Conservation (phyloP, 2,329 filamentous ascomycete genomes). For the Xylaria hypoxylon region DNA sequence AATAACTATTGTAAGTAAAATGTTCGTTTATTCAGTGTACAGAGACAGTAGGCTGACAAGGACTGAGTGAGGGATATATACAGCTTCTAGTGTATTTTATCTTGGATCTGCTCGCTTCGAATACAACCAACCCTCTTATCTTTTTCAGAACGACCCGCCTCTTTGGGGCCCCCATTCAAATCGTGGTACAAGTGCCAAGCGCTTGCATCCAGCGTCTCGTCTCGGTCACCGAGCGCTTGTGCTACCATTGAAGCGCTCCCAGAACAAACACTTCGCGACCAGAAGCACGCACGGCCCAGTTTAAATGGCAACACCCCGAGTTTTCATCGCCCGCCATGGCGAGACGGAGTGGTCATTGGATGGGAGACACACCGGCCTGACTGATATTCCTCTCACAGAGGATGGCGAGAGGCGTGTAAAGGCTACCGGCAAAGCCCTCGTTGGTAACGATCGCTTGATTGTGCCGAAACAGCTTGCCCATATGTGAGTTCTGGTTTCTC, state of each 20-base stretch:
- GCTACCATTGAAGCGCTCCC: not conserved
- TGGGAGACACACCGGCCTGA: slow-evolving; percentile 83
- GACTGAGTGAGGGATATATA: not conserved
- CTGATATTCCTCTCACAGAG: slow-evolving; percentile 86
- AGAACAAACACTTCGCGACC: not conserved
- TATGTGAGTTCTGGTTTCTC: slow-evolving; percentile 69
- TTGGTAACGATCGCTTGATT: slow-evolving; percentile 86
- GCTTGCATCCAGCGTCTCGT: not conserved
- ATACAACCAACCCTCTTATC: too few species aligned
- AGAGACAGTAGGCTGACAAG: not conserved
- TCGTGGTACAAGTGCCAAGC: slow-evolving; percentile 23
- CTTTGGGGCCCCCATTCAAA: too few species aligned
- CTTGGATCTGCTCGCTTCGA: not conserved
- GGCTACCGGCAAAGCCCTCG: slow-evolving; percentile 83
- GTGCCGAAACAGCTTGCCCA: slow-evolving; percentile 84
- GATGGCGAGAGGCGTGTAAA: slow-evolving; percentile 82
- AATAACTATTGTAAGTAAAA: slow-evolving; percentile 1
- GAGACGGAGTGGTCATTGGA: slow-evolving; percentile 96
- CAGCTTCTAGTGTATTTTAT: not conserved
- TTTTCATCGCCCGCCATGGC: slow-evolving; percentile 88
- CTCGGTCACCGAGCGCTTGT: not conserved
- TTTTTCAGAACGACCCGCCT: too few species aligned
- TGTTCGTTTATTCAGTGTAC: not conserved
- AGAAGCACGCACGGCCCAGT: not conserved
- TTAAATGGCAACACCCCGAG: slow-evolving; percentile 69